These are phyloP conservation scores for Cydonia oblonga DNA, from an alignment of 331 rosid species.

Conservation along the genomic window DNA sequence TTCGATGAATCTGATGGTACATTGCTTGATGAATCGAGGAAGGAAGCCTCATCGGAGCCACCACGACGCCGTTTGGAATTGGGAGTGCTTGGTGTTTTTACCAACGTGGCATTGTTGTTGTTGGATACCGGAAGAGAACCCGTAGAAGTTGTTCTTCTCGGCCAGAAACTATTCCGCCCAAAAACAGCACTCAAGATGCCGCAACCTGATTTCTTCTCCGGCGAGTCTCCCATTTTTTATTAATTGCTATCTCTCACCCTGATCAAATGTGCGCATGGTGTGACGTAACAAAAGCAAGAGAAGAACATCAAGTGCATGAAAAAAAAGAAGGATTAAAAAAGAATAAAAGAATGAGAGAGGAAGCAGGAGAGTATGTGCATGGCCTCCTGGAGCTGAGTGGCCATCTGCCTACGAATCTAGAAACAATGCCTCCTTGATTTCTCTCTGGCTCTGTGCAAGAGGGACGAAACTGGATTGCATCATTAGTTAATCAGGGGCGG, in stretches of 20 bases:
- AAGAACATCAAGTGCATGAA: conserved; percentile 2
- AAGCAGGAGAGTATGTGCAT: conserved; percentile 18
- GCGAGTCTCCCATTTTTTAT: conserved; percentile 36
- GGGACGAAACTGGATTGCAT: background rate
- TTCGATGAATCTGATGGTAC: conserved; percentile 1
- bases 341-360: background rate
- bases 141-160: conserved; percentile 20
- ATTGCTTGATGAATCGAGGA: background rate
- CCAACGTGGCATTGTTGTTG: conserved; percentile 8
- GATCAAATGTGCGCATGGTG: background rate
- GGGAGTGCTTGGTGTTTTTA: conserved; percentile 13
- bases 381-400: conserved; percentile 38
- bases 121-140: conserved; percentile 20
- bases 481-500: background rate
- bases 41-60: conserved; percentile 15
- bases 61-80: conserved; percentile 27
- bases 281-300: background rate
- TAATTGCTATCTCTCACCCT: background rate
- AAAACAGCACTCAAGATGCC: conserved; percentile 47
- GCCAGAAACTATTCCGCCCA: conserved; percentile 28
- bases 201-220: conserved; percentile 45
- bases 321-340: background rate
- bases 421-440: conserved; percentile 5
- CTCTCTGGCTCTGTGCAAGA: conserved; percentile 7
- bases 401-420: background rate